These are phyloP conservation scores for Coemansia sp. DNA, from an alignment of 192 early-diverging fungal genomes.

Conservation along the genomic window DNA sequence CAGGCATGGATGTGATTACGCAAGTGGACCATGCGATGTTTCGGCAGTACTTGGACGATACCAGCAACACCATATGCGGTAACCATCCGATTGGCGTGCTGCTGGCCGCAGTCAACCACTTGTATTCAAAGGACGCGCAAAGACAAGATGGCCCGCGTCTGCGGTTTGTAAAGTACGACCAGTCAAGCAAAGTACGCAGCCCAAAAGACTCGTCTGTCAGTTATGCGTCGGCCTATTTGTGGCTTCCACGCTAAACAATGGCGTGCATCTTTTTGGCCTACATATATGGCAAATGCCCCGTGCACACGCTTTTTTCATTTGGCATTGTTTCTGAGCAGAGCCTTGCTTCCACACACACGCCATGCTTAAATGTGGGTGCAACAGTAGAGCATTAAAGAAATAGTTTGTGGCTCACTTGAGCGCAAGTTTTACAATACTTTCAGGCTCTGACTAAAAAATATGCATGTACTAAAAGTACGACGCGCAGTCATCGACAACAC, in stretches of 20 bases:
- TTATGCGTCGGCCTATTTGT: conserved; percentile 67
- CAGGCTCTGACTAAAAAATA: too few relatives aligned
- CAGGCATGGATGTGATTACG: conserved; percentile 80
- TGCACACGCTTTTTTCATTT: too few relatives aligned
- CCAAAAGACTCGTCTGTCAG: conserved; percentile 72
- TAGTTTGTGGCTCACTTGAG: too few relatives aligned
- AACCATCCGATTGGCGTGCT: conserved; percentile 85
- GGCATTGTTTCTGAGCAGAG: too few relatives aligned
- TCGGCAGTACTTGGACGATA: conserved; percentile 67
- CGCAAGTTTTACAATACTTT: too few relatives aligned
- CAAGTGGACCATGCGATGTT: conserved; percentile 62
- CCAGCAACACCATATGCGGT: conserved; percentile 94
- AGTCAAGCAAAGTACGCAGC: conserved; percentile 66
- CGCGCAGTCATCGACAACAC: too few relatives aligned
- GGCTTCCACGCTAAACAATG: conserved; percentile 9
- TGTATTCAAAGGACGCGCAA: conserved; percentile 17
- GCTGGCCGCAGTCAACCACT: conserved; percentile 61
- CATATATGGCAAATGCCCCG: too few relatives aligned
- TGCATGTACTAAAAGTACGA: too few relatives aligned
- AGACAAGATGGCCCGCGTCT: conserved; percentile 31
- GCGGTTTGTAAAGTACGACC: conserved; percentile 83
- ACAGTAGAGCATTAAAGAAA: too few relatives aligned
- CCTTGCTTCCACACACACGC: too few relatives aligned
- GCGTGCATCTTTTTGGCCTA: not conserved
- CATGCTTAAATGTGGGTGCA: too few relatives aligned